Percentiles rank a stretch among this genome's conserved stretches.
These are phyloP conservation scores for Agastache rugosa DNA, from an alignment of 257 asterid species.

Conservation along the genomic window DNA sequence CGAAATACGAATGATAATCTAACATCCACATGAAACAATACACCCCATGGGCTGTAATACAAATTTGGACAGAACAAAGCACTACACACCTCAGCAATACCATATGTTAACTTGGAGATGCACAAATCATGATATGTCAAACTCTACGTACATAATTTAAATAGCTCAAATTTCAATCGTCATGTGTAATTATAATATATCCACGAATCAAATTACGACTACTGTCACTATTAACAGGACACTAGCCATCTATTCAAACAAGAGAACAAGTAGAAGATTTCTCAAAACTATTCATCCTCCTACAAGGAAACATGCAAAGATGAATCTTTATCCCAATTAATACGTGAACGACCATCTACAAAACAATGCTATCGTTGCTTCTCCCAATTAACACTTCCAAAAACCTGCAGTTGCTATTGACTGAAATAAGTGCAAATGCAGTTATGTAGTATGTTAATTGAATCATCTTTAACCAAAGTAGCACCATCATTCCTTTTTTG, in stretches of 20 bases:
- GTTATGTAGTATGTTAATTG: neutral
- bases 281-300: neutral
- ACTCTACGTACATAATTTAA: neutral
- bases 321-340: neutral
- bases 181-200: neutral
- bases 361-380: neutral
- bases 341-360: neutral
- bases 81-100: neutral
- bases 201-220: conserved; percentile 1
- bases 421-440: conserved; percentile 9
- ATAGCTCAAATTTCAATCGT: neutral
- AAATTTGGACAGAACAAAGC: conserved; percentile 5
- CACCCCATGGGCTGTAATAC: neutral
- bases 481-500: neutral
- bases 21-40: neutral
- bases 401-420: neutral
- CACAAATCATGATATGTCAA: neutral
- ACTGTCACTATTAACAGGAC: neutral
- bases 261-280: neutral
- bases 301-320: neutral
- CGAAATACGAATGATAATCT: neutral
- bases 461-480: neutral
- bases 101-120: neutral
- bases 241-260: neutral
- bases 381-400: neutral